phyloP scores from a whole-genome alignment of 805 yeast genomes.

The Torulaspora maleeae region DNA sequence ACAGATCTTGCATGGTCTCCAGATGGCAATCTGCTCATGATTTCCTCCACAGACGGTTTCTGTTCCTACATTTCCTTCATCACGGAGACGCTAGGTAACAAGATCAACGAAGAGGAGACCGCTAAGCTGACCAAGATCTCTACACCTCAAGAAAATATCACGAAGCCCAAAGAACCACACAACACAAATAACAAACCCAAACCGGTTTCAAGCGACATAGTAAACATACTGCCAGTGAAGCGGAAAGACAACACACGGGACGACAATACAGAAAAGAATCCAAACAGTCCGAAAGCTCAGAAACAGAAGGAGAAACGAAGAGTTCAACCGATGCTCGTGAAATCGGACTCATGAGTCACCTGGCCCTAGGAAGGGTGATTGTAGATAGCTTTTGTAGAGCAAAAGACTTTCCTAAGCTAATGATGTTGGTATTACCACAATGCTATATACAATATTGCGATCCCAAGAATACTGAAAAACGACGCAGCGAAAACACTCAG shows the following conservation, averaged over 20 bases:
- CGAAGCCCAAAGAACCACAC: neutral
- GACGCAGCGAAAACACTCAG: neutral
- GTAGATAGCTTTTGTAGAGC: neutral
- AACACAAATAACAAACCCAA: neutral
- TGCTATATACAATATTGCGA: neutral
- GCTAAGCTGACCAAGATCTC: neutral
- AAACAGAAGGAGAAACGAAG: constrained; percentile 18
- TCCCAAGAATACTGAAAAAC: neutral
- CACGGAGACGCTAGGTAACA: constrained; percentile 51
- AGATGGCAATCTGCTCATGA: constrained; percentile 65
- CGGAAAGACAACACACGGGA: constrained; percentile 7
- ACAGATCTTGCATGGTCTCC: constrained; percentile 84
- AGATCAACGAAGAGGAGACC: constrained; percentile 18
- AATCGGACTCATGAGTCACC: neutral
- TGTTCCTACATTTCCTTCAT: constrained; percentile 64
- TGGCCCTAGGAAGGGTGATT: no score
- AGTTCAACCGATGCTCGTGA: constrained; percentile 22
- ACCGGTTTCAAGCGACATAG: constrained; percentile 5
- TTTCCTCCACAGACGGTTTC: constrained; percentile 90
- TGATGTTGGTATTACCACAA: neutral
- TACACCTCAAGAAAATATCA: neutral
- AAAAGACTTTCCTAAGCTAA: neutral
- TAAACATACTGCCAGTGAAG: constrained; percentile 25
- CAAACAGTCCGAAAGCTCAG: neutral
- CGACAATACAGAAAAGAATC: neutral